Percentiles rank a stretch among this genome's conserved stretches.
Conservation (phyloP, 108 stramenopile species). For the Skeletonema marinoi region DNA sequence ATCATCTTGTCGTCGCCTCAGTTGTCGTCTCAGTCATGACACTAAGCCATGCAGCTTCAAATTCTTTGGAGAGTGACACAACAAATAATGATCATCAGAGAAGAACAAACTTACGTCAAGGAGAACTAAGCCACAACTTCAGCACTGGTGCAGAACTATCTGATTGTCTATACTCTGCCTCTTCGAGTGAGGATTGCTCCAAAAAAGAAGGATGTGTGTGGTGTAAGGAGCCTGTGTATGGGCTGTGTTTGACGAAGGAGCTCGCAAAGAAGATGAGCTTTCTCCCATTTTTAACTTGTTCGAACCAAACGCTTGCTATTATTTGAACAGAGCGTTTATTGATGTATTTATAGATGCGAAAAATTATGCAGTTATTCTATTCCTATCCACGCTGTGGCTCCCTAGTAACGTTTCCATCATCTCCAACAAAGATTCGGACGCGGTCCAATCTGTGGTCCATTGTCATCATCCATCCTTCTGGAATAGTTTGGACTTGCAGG, state of each 20-base stretch:
- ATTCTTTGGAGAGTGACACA: background rate
- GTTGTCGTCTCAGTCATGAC: background rate
- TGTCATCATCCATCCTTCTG: slow-evolving; percentile 36
- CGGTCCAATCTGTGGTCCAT: slow-evolving; percentile 48
- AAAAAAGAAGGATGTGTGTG: slow-evolving; percentile 25
- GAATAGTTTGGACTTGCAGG: slow-evolving; percentile 20
- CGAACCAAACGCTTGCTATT: background rate
- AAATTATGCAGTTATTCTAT: background rate
- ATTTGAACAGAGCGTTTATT: too few species aligned
- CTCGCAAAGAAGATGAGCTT: slow-evolving; percentile 26
- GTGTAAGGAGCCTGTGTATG: slow-evolving; percentile 37
- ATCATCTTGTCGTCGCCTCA: background rate
- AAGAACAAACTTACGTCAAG: background rate
- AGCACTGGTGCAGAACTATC: background rate
- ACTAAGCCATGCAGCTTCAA: background rate
- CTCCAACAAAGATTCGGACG: slow-evolving; percentile 51
- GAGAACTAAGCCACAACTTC: too few species aligned
- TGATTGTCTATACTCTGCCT: slow-evolving; percentile 37
- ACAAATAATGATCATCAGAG: background rate
- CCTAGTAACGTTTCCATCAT: slow-evolving; percentile 23
- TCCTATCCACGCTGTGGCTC: background rate
- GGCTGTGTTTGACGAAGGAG: slow-evolving; percentile 32
- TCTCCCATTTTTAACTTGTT: slow-evolving; percentile 35
- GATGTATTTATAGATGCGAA: background rate
- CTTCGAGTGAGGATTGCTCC: slow-evolving; percentile 18